phyloP scores from a whole-genome alignment of 2,329 filamentous ascomycete species.

The Periconia sp. region DNA sequence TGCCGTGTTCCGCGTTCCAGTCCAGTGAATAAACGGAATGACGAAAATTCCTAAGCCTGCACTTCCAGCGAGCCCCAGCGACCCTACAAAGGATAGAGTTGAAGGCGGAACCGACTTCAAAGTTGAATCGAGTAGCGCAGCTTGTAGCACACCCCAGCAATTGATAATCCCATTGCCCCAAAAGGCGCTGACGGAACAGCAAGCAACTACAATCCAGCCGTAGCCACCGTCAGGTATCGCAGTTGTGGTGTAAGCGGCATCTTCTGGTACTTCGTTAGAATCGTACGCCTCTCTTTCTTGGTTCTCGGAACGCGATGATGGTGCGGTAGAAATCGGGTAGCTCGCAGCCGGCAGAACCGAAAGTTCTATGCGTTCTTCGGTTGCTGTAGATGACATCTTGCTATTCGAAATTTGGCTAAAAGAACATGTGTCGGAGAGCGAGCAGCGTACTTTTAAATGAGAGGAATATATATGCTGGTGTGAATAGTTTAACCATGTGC shows the following conservation, averaged over 20 bases:
- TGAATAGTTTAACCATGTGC: too few relatives aligned
- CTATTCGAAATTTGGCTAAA: too few relatives aligned
- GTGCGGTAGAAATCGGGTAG: slow-evolving; percentile 4
- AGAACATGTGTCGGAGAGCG: too few relatives aligned
- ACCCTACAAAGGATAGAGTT: slow-evolving; percentile 66
- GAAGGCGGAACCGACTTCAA: slow-evolving; percentile 54
- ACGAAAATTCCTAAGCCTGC: slow-evolving; percentile 60
- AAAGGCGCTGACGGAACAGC: slow-evolving; percentile 60
- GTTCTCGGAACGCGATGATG: not conserved
- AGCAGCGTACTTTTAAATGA: too few relatives aligned
- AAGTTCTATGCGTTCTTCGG: slow-evolving; percentile 19
- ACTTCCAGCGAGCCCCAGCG: slow-evolving; percentile 57
- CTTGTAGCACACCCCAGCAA: slow-evolving; percentile 67
- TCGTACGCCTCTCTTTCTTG: not conserved
- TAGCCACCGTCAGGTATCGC: slow-evolving; percentile 60
- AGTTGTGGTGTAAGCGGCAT: slow-evolving; percentile 24
- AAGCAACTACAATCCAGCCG: slow-evolving; percentile 59
- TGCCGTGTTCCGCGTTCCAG: slow-evolving; percentile 57
- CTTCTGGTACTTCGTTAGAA: slow-evolving; percentile 17
- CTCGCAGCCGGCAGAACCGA: slow-evolving; percentile 4
- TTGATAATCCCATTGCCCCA: slow-evolving; percentile 60
- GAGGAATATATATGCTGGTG: too few relatives aligned
- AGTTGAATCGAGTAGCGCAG: slow-evolving; percentile 58
- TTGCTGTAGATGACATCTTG: slow-evolving; percentile 14
- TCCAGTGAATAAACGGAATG: slow-evolving; percentile 55